Percentiles rank a stretch among this genome's conserved stretches.
These are phyloP conservation scores for Priceomyces carsonii DNA, from an alignment of 805 yeast genomes.

Conservation along the genomic window DNA sequence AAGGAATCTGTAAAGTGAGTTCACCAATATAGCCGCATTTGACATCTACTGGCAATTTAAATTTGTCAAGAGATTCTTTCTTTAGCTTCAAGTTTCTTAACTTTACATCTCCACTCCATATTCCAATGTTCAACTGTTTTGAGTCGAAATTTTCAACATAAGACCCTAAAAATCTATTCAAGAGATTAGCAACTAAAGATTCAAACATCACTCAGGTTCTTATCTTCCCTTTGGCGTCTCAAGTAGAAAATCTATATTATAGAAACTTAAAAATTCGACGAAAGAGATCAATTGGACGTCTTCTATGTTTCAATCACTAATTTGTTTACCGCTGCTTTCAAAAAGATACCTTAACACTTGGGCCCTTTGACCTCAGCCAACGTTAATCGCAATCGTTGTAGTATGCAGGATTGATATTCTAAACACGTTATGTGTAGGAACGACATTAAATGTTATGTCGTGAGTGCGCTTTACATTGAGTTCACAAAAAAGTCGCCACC, in stretches of 20 bases:
- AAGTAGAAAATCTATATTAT: neutral
- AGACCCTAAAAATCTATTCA: slow-evolving; percentile 63
- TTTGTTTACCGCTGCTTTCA: too few relatives aligned
- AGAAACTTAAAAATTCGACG: neutral
- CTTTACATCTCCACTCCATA: slow-evolving; percentile 97
- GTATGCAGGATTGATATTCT: too few relatives aligned
- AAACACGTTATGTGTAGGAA: too few relatives aligned
- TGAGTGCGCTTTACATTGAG: too few relatives aligned
- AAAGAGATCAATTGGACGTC: neutral
- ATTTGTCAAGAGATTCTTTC: slow-evolving; percentile 84
- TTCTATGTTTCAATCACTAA: neutral
- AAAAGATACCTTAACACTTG: too few relatives aligned
- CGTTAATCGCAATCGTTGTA: too few relatives aligned
- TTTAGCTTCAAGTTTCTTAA: slow-evolving; percentile 74
- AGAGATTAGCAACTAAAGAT: slow-evolving; percentile 61
- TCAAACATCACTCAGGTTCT: slow-evolving; percentile 55
- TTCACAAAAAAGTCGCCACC: too few relatives aligned
- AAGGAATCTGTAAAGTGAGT: slow-evolving; percentile 88
- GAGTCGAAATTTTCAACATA: slow-evolving; percentile 96
- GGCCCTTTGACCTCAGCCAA: too few relatives aligned
- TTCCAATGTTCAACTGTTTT: slow-evolving; percentile 90
- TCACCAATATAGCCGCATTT: slow-evolving; percentile 89
- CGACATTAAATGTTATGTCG: too few relatives aligned
- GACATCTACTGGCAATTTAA: slow-evolving; percentile 84
- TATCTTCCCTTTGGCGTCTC: neutral